Evolutionary conservation across 192 early-diverging fungal genomes (phyloP).

Genomic region (Geosiphon pyriformis): DNA sequence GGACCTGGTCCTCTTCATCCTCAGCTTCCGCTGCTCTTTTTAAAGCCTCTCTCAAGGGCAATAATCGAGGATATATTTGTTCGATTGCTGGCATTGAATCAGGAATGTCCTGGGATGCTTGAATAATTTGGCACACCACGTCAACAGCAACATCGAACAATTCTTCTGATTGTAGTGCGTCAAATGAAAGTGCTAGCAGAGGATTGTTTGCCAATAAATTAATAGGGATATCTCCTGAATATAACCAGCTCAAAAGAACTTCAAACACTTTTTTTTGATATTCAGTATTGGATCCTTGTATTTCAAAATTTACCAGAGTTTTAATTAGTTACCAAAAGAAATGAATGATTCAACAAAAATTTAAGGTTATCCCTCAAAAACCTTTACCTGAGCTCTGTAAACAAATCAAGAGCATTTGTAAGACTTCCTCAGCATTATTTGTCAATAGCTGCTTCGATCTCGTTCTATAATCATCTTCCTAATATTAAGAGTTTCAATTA

Average conservation of each 20-base stretch:
- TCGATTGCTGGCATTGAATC: constrained; percentile 54
- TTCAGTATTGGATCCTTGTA: constrained; percentile 43
- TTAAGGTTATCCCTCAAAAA: too few species aligned
- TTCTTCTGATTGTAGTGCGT: constrained; percentile 58
- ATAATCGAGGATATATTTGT: constrained; percentile 55
- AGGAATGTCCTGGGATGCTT: constrained; percentile 54
- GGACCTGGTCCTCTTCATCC: constrained; percentile 75
- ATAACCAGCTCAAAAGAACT: constrained; percentile 83
- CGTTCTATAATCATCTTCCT: constrained; percentile 56
- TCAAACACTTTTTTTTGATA: constrained; percentile 59
- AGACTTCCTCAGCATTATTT: constrained; percentile 59
- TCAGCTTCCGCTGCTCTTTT: constrained; percentile 43
- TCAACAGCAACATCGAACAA: constrained; percentile 85
- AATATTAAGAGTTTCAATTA: too few species aligned
- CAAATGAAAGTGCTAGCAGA: constrained; percentile 67
- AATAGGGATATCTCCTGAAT: constrained; percentile 71
- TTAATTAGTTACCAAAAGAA: not conserved
- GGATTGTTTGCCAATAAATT: constrained; percentile 56
- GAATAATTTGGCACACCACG: constrained; percentile 74
- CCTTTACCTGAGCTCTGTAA: constrained; percentile 55
- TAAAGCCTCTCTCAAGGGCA: constrained; percentile 40
- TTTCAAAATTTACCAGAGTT: not conserved
- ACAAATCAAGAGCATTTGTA: constrained; percentile 64
- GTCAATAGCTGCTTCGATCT: constrained; percentile 60
- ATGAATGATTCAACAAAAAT: not conserved